phyloP scores from a whole-genome alignment of 1,284 basidiomycete species.

The Pyrrhoderma lamaoense region DNA sequence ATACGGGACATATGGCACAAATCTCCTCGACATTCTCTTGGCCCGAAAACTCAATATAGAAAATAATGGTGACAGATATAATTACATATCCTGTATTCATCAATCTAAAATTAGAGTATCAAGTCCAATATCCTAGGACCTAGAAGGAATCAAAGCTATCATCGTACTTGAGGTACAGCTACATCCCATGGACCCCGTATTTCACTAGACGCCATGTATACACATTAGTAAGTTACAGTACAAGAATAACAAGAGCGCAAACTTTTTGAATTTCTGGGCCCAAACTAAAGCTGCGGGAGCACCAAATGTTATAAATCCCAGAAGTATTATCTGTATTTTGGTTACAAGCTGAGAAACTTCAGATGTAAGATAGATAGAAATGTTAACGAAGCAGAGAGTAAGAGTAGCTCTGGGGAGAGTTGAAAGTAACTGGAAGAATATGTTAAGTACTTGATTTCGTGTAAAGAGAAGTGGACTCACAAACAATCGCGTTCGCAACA shows the following conservation, averaged over 20 bases:
- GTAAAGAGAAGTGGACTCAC: constrained; percentile 36
- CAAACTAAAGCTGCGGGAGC: constrained; percentile 69
- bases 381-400: constrained; percentile 41
- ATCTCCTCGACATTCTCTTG: too few species aligned
- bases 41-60: too few species aligned
- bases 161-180: constrained; percentile 42
- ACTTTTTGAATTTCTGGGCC: constrained; percentile 84
- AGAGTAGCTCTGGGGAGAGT: constrained; percentile 39
- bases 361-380: constrained; percentile 45
- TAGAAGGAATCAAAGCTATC: not conserved
- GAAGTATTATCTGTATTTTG: constrained; percentile 41
- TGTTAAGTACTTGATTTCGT: constrained; percentile 1
- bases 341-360: constrained; percentile 48
- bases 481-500: constrained; percentile 72
- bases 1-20: too few species aligned
- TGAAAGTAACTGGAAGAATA: constrained; percentile 36
- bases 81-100: too few species aligned
- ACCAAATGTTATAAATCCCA: constrained; percentile 56
- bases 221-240: constrained; percentile 18
- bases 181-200: constrained; percentile 58
- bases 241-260: constrained; percentile 27
- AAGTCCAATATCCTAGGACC: not conserved
- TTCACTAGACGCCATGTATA: constrained; percentile 29
- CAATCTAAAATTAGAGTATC: not conserved
- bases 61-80: too few species aligned